Base-by-base conservation (phyloP, 805 yeast genomes). In the Metschnikowia lachancei region DNA sequence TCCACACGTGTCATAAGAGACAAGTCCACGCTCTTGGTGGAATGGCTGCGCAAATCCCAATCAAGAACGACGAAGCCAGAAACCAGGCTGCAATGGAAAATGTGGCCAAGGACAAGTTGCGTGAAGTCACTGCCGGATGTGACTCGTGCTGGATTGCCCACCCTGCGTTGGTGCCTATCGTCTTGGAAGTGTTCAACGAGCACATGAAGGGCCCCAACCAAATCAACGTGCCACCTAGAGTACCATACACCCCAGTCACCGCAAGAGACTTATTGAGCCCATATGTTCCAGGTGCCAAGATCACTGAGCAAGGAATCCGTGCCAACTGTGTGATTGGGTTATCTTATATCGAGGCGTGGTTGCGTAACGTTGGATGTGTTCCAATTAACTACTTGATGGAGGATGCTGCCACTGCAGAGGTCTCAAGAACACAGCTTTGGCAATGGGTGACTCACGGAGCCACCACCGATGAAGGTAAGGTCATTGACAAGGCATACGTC, bases 111-210 rank as follows among this genome's bases (percentile, higher is more conserved):
- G 95, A 86, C 67, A 86, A 86, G 68, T 75, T 83, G 54, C 73
- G 94, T 57, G 95, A 86, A 67, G 85, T 85, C 39, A 67, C 73
- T 41, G 83, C 85, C 45, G 94, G 94, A 40, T 89, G 87, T 67
- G 95, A 86, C 70, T 90, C 94, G 42, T 84, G 92, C 49, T 86
- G 95, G 95, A 86, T 86, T 62, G 92, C 92, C 13, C 94, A 86
- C 60, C 95, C 95, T 14, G 91, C 90, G 17, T 74, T 86, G 63
- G 87, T 86, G 20, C 77, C 83, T 14, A 78, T 85, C 53, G 90
- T 88, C 35, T 76, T 83, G 61, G 75, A 78, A 59, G 86, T 85
- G 17, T 86, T 86, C 69, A 77, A 82, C 62, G 79, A 83, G 63
- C 76, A 80, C 69, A 83, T 86, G 91, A 85, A 87, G 55, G 87